Evolutionary conservation across 805 yeast genomes (phyloP).

Genomic region (Scheffersomyces amazonensis): DNA sequence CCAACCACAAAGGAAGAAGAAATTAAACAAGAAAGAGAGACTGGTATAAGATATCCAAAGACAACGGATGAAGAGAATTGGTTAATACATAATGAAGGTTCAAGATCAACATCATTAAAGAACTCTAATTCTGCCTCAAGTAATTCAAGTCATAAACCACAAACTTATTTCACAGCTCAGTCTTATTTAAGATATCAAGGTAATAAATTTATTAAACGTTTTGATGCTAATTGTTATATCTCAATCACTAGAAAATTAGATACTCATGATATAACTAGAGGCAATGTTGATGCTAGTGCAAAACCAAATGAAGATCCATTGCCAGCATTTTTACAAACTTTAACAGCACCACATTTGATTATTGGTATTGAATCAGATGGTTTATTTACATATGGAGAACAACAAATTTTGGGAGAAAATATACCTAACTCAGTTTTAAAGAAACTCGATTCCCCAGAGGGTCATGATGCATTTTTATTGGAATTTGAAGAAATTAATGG

Average conservation of each 20-base stretch:
- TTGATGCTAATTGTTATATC: conserved; percentile 96
- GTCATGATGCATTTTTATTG: conserved; percentile 93
- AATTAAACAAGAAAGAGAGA: conserved; percentile 10
- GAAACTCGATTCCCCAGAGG: conserved; percentile 86
- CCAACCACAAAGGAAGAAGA: conserved; percentile 6
- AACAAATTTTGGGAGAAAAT: conserved; percentile 72
- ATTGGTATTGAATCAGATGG: conserved; percentile 94
- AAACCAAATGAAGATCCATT: conserved; percentile 22
- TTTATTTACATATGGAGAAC: conserved; percentile 87
- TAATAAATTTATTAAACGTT: conserved; percentile 79
- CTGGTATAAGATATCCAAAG: conserved; percentile 37
- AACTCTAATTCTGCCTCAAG: conserved; percentile 3
- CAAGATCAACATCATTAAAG: conserved; percentile 18
- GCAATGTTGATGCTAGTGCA: conserved; percentile 40
- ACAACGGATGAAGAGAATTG: conserved; percentile 69
- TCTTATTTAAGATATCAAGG: conserved; percentile 94
- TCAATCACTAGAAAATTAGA: conserved; percentile 91
- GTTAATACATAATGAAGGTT: conserved; percentile 88
- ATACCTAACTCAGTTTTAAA: conserved; percentile 69
- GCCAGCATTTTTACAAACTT: conserved; percentile 53
- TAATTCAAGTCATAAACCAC: conserved; percentile 30
- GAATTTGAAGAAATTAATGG: conserved; percentile 82
- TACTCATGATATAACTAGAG: conserved; percentile 91
- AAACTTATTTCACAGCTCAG: conserved; percentile 87
- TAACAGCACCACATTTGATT: conserved; percentile 74